Base-by-base conservation (phyloP, 2,329 filamentous ascomycete species). In the Fusarium lateritium region DNA sequence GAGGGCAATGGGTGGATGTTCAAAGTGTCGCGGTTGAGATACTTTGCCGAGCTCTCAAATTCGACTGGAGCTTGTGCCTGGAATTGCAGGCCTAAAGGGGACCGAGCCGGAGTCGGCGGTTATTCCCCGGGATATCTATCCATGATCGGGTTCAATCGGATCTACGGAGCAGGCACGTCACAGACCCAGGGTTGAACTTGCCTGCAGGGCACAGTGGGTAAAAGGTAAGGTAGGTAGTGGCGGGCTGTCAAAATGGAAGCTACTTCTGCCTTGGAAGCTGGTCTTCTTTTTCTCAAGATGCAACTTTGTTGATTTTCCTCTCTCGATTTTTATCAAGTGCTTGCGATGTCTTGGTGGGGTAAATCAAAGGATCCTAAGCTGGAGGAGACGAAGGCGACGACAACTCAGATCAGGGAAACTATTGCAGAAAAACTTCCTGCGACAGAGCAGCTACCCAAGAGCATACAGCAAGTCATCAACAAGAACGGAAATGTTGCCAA, bases 401-500 rank as follows among this genome's bases (percentile, higher is more conserved):
- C 69, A 38, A 28, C 73, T n/a, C 62, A 67, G 17, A 56, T 64
- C 53, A 71, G 67, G 17, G 70, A 78, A n/a, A 62, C 75, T 6
- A 82, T 83, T 72, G 81, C 85, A 56, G 80, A 82, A 11, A 85
- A 83, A 73, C 83, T 86, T 17, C 84, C 85, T 2, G 74, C 80
- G 7, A 76, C 79, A 34, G 81, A 84, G 67, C 84, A 87, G 77
- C 84, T 91, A 14, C 86, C 88, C 2, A 79, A 80, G 47, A 79
- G 77, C n/a, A 76, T 90, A 50, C 88, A 90, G 73, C 85, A 82
- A 47, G 85, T 90, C 36, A 78, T 90, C 24, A 86, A 90, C 59
- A 83, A 83, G 45, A 85, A 97, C 11, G 92, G 93, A 33, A 90
- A 89, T 73, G 89, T 94, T 74, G 92, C 93, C 79, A 92, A 94